Base-by-base conservation (phyloP, 495 filamentous ascomycete genomes). In the Neurospora pannonica region DNA sequence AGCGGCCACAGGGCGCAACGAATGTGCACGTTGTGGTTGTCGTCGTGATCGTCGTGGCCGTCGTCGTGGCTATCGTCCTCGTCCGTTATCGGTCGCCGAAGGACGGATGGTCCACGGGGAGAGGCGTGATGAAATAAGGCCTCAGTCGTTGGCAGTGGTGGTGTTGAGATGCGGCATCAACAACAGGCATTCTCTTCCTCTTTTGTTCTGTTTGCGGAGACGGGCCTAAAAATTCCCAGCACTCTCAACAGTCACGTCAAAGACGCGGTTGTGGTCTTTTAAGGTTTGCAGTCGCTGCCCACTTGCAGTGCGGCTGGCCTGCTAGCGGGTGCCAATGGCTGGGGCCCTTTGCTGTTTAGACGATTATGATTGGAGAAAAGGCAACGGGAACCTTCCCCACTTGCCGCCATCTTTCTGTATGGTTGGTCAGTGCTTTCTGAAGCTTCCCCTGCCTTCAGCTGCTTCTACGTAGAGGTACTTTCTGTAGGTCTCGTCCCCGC, bases 101-200 rank as follows among this genome's bases (percentile, higher is more conserved):
- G 36, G 67, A 21, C 13, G 34, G 70, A 38, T 46, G 31, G 21
- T 46, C 40, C 24, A 38, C 39, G n/a, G 43, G 36, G n/a, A 71
- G 70, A 15, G 39, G 28, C 69, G 42, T 70, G 11, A n/a, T 19
- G 48, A 4, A 38, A 17, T 40, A 69, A 75, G 70, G 42, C 37
- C 67, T 21, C 28, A 28, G 70, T 17, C 3, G 42, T 34, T 37
- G 31, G 8, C 3, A 19, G 21, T 73, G 67, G 38, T 73, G 75
- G 38, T 31, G 74, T 77, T 71, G 70, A 38, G 73, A 60, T 75
- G 48, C 43, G 48, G 73, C 73, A 34, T 75, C 70, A 19, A 73
- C 71, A 43, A 13, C 69, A 73, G 17, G 78, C 76, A 76, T 78
- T 76, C 39, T 75, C 71, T 70, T 76, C 10, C 48, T 21, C 48